Percentiles rank a stretch among this genome's conserved stretches.
Evolutionary conservation across 2,329 filamentous ascomycete genomes (phyloP).

Genomic region (Neofusicoccum parvum): DNA sequence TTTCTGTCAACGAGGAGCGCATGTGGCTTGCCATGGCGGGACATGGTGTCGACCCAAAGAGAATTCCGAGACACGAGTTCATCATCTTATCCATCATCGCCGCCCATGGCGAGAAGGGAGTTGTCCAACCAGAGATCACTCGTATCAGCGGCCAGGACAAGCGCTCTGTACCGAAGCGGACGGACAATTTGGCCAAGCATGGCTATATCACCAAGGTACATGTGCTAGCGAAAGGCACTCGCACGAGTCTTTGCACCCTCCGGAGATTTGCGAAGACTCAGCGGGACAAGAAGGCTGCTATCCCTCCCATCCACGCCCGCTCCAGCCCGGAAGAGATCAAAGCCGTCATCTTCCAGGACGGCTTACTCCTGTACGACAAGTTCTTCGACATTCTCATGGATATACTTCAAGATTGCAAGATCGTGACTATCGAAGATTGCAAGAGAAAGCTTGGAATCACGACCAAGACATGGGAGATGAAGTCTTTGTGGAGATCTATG

Average conservation of each 20-base stretch:
- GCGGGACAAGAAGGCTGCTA: slow-evolving; percentile 25
- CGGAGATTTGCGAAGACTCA: slow-evolving; percentile 50
- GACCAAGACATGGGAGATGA: slow-evolving; percentile 40
- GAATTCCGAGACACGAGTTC: slow-evolving; percentile 58
- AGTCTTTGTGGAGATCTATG: slow-evolving; percentile 42
- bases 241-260: slow-evolving; percentile 60
- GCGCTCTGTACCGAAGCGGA: slow-evolving; percentile 63
- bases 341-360: slow-evolving; percentile 38
- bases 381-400: slow-evolving; percentile 53
- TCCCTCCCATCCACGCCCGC: slow-evolving; percentile 12
- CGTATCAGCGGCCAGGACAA: slow-evolving; percentile 64
- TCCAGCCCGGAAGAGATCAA: slow-evolving; percentile 26
- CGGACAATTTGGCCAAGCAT: slow-evolving; percentile 57
- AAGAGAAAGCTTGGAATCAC: slow-evolving; percentile 36
- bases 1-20: slow-evolving; percentile 55
- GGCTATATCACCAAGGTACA: slow-evolving; percentile 64
- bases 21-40: slow-evolving; percentile 64
- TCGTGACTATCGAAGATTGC: slow-evolving; percentile 57
- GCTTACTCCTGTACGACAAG: slow-evolving; percentile 51
- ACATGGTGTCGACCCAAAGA: slow-evolving; percentile 58
- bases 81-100: slow-evolving; percentile 61
- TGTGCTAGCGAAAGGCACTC: slow-evolving; percentile 49
- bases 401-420: slow-evolving; percentile 51
- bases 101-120: slow-evolving; percentile 54
- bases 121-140: slow-evolving; percentile 60